Conservation (phyloP, 495 filamentous ascomycete species). For the Hypoxylon crocopeplum region DNA sequence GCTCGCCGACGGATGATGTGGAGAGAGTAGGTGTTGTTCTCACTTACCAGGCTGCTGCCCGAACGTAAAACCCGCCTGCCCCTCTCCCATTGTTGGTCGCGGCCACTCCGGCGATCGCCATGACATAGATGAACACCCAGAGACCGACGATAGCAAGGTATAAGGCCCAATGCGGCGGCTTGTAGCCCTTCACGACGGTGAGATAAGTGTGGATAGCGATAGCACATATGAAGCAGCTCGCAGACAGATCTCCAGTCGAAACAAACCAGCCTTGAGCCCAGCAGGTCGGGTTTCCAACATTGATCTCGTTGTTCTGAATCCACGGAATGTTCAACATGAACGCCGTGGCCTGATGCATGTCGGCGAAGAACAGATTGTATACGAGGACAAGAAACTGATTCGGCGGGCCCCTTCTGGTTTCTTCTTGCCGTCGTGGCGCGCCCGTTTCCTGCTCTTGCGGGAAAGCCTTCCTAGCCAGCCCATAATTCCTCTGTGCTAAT, state of each 20-base stretch:
- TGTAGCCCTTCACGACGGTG: conserved; percentile 64
- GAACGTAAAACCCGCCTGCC: conserved; percentile 62
- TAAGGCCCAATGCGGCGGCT: conserved; percentile 61
- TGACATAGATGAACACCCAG: conserved; percentile 66
- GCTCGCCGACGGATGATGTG: background rate
- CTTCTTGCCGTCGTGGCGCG: conserved; percentile 40
- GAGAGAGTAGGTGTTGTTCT: too few relatives aligned
- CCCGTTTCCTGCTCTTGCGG: background rate
- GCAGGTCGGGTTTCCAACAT: conserved; percentile 63
- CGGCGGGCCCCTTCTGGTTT: conserved; percentile 34
- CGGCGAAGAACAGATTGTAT: conserved; percentile 75
- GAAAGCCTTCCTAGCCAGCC: conserved; percentile 20
- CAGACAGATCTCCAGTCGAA: conserved; percentile 71
- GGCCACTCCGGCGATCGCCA: conserved; percentile 63
- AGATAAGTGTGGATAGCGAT: conserved; percentile 76
- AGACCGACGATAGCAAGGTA: conserved; percentile 56
- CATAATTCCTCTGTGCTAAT: conserved; percentile 26
- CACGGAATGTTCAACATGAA: conserved; percentile 72
- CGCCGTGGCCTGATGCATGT: conserved; percentile 72
- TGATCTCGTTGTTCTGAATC: conserved; percentile 61
- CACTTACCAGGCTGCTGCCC: conserved; percentile 69
- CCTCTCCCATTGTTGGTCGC: conserved; percentile 53
- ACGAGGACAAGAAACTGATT: conserved; percentile 80
- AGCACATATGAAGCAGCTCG: conserved; percentile 72
- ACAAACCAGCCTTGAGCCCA: conserved; percentile 76